Base-by-base conservation (phyloP, 2,329 filamentous ascomycete species). In the Huntiella moniliformis region DNA sequence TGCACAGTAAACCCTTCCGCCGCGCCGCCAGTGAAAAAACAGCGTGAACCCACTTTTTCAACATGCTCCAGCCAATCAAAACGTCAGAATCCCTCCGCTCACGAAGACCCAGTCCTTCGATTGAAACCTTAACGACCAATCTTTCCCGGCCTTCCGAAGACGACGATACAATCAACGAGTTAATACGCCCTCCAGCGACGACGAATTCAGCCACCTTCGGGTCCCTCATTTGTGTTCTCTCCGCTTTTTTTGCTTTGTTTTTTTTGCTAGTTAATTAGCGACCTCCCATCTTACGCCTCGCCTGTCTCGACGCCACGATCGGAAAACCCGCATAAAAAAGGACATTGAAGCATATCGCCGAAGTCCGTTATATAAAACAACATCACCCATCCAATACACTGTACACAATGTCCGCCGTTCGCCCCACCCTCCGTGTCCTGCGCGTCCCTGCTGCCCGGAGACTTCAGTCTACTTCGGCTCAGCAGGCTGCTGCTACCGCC, bases 401-500 rank as follows among this genome's bases (percentile, higher is more conserved):
- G 51, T 32, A 42, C 16, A 48, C 10, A 57, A 57, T 58, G 54
- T 56, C 54, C 54, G 51, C 57, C 56, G 53, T 50, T 32, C 48
- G 48, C 15, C 48, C 56, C 56, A 48, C 60, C 56, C 58, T 62
- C 46, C 65, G 65, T 52, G 65, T 64, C 49, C 60, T 58, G 56
- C 55, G 70, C 60, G 59, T 63, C 56, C 56, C 63, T 52, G 61
- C 63, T 58, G 62, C 66, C 59, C 69, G 69, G 56, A 72, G 75
- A 57, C 73, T 74, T 66, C 70, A 79, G 64, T 77, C 73, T 54
- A 72, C 70, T 52, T 60, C 69, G 51, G 56, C 69, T 52, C 51
- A 62, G 50, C 67, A 16, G 18, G 35, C 41, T 37, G 56, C 61
- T 51, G 43, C 43, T 38, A 38, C 43, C 4, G 43, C 43, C n/a